Evolutionary conservation across 305 asterid species (phyloP).

Genomic region (Ilex paraguariensis): DNA sequence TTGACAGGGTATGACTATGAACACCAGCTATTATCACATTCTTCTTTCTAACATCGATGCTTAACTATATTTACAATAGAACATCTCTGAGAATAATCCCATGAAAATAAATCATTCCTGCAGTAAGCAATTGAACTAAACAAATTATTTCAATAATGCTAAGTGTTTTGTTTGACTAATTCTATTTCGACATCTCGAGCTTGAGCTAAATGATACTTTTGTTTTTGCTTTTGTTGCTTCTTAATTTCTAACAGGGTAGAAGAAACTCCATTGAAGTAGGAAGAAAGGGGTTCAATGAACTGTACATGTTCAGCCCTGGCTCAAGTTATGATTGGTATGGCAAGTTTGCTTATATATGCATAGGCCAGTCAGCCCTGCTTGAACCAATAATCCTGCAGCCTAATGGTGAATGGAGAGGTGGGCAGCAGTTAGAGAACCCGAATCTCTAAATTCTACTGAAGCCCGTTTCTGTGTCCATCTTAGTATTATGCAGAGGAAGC

Average conservation of each 20-base stretch:
- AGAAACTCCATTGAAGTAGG: constrained; percentile 57
- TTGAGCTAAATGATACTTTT: background rate
- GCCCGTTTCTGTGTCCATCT: background rate
- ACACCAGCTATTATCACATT: background rate
- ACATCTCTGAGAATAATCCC: background rate
- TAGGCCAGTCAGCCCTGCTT: constrained; percentile 35
- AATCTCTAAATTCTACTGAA: constrained; percentile 30
- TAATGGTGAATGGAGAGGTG: constrained; percentile 63
- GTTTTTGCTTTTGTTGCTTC: background rate
- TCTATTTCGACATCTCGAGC: no score
- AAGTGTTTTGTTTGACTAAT: background rate
- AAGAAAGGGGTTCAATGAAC: constrained; percentile 65
- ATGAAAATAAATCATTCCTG: constrained; percentile 3
- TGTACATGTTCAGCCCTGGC: constrained; percentile 74
- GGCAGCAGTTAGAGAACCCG: constrained; percentile 52
- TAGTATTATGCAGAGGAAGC: no score
- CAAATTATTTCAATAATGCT: background rate
- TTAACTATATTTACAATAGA: no score
- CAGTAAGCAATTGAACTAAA: constrained; percentile 10
- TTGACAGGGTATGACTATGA: constrained; percentile 49
- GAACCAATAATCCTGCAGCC: constrained; percentile 44
- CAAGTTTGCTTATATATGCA: constrained; percentile 21
- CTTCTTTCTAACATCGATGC: background rate
- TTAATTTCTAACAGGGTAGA: constrained; percentile 46
- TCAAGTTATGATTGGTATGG: constrained; percentile 56